These are phyloP conservation scores for Scenedesmus sp. DNA, from an alignment of 163 green algal species.

Conservation along the genomic window DNA sequence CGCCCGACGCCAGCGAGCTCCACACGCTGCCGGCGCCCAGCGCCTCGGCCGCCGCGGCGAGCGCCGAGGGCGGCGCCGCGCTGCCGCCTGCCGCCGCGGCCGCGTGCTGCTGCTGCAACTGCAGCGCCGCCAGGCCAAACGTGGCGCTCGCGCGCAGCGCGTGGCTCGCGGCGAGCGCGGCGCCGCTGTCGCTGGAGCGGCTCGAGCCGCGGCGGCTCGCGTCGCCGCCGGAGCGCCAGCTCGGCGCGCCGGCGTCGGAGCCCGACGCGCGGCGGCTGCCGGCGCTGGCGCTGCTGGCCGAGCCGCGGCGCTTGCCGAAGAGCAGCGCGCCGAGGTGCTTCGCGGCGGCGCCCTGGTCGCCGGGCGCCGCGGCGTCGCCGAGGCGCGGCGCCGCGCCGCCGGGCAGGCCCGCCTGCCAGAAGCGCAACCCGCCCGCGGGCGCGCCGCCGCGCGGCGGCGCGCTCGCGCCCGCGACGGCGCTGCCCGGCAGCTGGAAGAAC, in stretches of 20 bases:
- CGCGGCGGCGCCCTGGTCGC: not conserved
- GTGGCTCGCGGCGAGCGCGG: not conserved
- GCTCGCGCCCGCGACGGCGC: slow-evolving; percentile 7
- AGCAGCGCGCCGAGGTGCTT: slow-evolving; percentile 29
- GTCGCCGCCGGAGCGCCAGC: slow-evolving; percentile 16
- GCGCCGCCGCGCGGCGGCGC: too few species aligned
- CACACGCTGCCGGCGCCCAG: not conserved
- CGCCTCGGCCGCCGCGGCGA: not conserved
- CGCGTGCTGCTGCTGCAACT: not conserved
- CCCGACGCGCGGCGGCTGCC: not conserved
- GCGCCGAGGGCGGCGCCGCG: not conserved
- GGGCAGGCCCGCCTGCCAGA: slow-evolving; percentile 5
- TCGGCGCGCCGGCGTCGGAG: not conserved
- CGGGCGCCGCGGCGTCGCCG: too few species aligned
- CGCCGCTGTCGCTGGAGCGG: slow-evolving; percentile 11
- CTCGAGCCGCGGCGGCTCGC: not conserved
- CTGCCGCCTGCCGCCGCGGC: not conserved
- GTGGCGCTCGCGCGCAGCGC: not conserved
- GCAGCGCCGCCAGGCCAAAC: not conserved
- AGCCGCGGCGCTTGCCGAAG: slow-evolving; percentile 20
- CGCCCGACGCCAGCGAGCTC: slow-evolving; percentile 8
- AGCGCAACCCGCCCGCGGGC: not conserved
- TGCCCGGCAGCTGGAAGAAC: slow-evolving; percentile 35
- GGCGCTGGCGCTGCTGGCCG: not conserved
- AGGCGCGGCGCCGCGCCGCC: too few species aligned